A percentile compares a stretch with the other conserved stretches of the same genome.
These are phyloP conservation scores for Penicillium sp. DNA, from an alignment of 2,329 filamentous ascomycete species.

Conservation along the genomic window DNA sequence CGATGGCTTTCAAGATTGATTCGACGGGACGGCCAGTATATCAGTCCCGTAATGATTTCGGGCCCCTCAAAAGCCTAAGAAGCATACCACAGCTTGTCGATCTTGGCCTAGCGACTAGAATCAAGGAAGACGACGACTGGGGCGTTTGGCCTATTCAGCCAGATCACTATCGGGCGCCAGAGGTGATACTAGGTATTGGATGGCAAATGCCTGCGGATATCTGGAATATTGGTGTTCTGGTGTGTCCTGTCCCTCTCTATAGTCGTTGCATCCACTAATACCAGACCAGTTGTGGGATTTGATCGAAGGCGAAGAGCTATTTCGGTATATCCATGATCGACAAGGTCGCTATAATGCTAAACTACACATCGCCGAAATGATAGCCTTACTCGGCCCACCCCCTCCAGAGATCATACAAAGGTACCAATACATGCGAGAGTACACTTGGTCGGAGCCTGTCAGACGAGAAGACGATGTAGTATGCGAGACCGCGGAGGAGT, in stretches of 20 bases:
- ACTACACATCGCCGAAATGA: constrained; percentile 39
- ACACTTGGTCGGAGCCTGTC: neutral
- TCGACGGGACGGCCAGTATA: constrained; percentile 26
- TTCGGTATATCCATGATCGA: constrained; percentile 27
- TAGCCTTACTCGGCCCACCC: constrained; percentile 35
- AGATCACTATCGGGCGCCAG: constrained; percentile 31
- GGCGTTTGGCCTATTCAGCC: constrained; percentile 42
- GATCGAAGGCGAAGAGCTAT: constrained; percentile 28
- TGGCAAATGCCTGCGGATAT: constrained; percentile 35
- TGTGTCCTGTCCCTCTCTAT: no score
- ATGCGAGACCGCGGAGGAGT: constrained; percentile 19
- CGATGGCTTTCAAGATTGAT: constrained; percentile 23
- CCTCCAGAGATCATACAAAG: constrained; percentile 26
- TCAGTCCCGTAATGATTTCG: constrained; percentile 28
- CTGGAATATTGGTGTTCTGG: constrained; percentile 35
- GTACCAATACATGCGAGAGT: constrained; percentile 2
- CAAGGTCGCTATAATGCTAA: constrained; percentile 29
- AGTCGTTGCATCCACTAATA: no score
- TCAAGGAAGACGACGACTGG: constrained; percentile 7
- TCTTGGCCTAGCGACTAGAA: constrained; percentile 24
- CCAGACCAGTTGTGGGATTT: constrained; percentile 36
- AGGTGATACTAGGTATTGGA: constrained; percentile 31
- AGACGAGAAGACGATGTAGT: neutral
- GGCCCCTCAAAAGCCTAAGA: constrained; percentile 13
- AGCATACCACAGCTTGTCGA: constrained; percentile 27